Base-by-base conservation (phyloP, 169 alveolate species). In the Plasmodium inui region DNA sequence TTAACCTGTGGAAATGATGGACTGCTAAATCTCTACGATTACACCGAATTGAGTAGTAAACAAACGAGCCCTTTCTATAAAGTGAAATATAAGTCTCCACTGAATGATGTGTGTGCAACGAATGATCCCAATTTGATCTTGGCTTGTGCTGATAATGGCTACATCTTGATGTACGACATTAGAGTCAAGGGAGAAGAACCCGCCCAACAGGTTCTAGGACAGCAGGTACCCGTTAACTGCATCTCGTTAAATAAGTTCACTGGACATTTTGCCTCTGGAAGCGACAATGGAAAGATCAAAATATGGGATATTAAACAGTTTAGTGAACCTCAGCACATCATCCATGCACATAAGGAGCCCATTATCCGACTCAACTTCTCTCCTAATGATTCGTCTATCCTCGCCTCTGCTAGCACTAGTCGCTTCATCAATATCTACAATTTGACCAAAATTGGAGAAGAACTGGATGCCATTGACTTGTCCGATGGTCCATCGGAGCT, bases 1-100 rank as follows among this genome's bases (percentile, higher is more conserved):
- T 84, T 84, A 73, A 84, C 93, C 0, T 84, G 93, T 84, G 78
- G 84, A 28, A 84, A 84, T 84, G 93, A 84, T 84, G 93, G 93
- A n/a, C 7, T 30, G 1, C 30, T 84, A 46, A 71, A 71, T 22
- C 79, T 71, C 3, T 84, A 84, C 26, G 84, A 73, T 53, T 84
- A 84, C 19, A 50, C 73, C 46, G 57, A 72, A 30, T 44, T 84
- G 61, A 46, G 14, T 53, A 14, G 61, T 17, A 84, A 84, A 41
- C 3, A 37, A 12, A 76, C 39, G 6, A 72, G 28, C 14, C 79
- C 93, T 30, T 85, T 85, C 10, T 85, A 85, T 73, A 37, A n/a
- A 17, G 72, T 85, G 12, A 72, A 85, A 85, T 85, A 85, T 73
- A 85, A 85, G 26, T 85, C 84, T 3, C 84, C 93, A 4, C 7